Conservation (phyloP, 441 rosid genomes). For the Croton laevigatus region DNA sequence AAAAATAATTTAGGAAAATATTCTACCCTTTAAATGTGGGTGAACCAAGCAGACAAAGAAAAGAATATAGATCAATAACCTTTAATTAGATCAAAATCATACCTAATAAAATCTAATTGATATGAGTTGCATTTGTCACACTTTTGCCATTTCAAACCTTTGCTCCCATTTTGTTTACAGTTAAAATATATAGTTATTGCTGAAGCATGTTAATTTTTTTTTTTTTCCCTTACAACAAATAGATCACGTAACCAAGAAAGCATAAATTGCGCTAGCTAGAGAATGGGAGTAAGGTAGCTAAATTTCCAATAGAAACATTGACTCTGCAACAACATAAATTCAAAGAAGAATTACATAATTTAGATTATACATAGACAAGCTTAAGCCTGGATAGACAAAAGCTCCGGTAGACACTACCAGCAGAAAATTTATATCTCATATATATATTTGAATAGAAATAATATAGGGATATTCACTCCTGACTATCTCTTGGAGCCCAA, state of each 20-base stretch:
- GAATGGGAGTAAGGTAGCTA: neutral
- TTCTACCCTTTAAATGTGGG: neutral
- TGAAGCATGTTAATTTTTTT: neutral
- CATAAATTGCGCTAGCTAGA: neutral
- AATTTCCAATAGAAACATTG: neutral
- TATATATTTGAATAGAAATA: neutral
- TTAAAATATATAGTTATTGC: neutral
- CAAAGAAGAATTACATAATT: neutral
- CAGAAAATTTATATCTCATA: neutral
- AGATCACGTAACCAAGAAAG: neutral
- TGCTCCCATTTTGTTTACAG: neutral
- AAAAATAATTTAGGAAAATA: neutral
- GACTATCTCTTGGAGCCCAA: neutral
- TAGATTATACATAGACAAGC: neutral
- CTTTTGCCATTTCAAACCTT: neutral
- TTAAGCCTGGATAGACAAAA: neutral
- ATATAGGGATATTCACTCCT: neutral
- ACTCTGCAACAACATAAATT: neutral
- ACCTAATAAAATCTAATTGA: neutral
- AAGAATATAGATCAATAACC: neutral
- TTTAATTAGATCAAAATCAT: neutral
- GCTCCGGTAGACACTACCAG: neutral
- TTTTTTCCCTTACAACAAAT: neutral
- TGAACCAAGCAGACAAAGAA: neutral
- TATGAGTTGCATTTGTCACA: neutral